Evolutionary conservation across 1,284 basidiomycete species (phyloP).

Genomic region (Sanguinoderma infundibulare): DNA sequence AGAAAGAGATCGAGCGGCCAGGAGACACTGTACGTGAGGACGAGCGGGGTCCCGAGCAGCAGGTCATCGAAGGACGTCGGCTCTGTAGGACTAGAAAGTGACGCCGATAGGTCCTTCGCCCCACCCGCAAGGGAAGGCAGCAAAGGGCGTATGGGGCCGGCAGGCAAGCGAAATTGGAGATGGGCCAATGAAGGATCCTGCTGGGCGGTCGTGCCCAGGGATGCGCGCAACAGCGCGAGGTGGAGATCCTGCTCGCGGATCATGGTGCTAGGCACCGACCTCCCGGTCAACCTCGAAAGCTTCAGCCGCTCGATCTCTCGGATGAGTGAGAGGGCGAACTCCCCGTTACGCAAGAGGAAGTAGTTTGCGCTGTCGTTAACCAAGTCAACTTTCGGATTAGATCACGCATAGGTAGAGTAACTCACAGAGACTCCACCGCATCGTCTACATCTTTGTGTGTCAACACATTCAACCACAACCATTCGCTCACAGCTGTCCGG

Average conservation of each 20-base stretch:
- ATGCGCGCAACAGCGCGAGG: conserved; percentile 80
- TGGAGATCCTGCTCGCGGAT: conserved; percentile 89
- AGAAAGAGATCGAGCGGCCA: conserved; percentile 94
- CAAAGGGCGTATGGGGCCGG: conserved; percentile 78
- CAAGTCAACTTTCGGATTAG: not conserved
- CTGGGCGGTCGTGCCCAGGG: conserved; percentile 84
- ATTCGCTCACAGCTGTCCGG: conserved; percentile 78
- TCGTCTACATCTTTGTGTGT: conserved; percentile 83
- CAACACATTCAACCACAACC: conserved; percentile 90
- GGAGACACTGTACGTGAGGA: conserved; percentile 69
- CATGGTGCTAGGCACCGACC: conserved; percentile 67
- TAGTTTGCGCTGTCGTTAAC: conserved; percentile 67
- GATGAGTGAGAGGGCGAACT: conserved; percentile 82
- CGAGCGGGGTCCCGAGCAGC: conserved; percentile 79
- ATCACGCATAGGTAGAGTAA: conserved; percentile 5
- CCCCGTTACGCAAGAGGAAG: conserved; percentile 87
- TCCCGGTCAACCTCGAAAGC: conserved; percentile 70
- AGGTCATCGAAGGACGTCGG: conserved; percentile 69
- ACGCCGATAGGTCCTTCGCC: conserved; percentile 37
- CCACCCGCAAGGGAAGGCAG: conserved; percentile 65
- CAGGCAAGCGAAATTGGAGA: conserved; percentile 75
- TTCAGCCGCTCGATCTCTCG: conserved; percentile 84
- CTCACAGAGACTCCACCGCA: conserved; percentile 74
- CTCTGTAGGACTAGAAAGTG: conserved; percentile 40
- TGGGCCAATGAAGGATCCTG: conserved; percentile 74